Base-by-base conservation (phyloP, 768 basidiomycete genomes). In the Boletus subparvulus region DNA sequence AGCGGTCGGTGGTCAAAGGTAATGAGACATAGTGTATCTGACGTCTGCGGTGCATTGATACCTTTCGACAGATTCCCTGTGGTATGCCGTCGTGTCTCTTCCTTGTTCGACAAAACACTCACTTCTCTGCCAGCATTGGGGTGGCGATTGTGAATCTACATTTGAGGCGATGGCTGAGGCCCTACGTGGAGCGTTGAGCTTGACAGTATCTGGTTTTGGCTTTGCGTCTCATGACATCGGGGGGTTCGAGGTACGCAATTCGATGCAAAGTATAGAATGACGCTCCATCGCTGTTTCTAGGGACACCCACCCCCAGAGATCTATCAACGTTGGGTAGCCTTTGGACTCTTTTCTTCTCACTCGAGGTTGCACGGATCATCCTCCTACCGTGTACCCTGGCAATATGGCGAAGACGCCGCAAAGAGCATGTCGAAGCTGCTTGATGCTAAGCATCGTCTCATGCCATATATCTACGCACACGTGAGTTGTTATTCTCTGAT, bases 91-190 rank as follows among this genome's bases (percentile, higher is more conserved):
- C 40, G 17, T 30, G 33, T 19, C 30, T 16, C 17, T 39, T 28
- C 36, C 51, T 28, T 19, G 33, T 32, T 43, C 13, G n/a, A 26
- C 13, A 24, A 32, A 43, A 28, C 44, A 44, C 24, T 54, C 52
- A 53, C 30, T 39, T 32, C 75, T 63, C 72, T 75, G 16, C 69
- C 74, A 75, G 64, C 85, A 87, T 65, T 86, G 86, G 86, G 84
- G 85, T 47, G 87, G 88, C 3, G 87, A 90, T 58, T 88, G 87
- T 69, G 87, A 88, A 65, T 85, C 85, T 6, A 87, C 86, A 2
- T 89, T 81, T 73, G 86, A 87, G 66, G 88, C 86, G 5, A 90
- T 91, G 87, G 85, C 85, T 0, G 87, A 91, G 69, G 82, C 86
- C 2, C 71, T 89, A 50, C 78, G 87, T 6, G 88, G 88, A 11